Percentiles rank a stretch among this genome's conserved stretches.
Conservation (phyloP, 2,329 filamentous ascomycete genomes). For the Metarhizium robertsii region DNA sequence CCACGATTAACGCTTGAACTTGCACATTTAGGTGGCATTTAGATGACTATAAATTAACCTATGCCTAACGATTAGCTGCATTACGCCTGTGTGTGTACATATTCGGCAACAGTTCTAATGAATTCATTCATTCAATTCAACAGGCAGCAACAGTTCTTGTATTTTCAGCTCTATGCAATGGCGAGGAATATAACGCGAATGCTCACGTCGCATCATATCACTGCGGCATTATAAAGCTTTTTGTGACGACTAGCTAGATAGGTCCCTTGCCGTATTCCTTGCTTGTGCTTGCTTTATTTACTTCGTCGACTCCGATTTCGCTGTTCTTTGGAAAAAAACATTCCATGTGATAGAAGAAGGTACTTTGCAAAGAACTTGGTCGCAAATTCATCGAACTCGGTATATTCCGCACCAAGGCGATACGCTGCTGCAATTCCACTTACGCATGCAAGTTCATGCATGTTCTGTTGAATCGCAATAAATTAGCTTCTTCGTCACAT, state of each 20-base stretch:
- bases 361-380: slow-evolving; percentile 39
- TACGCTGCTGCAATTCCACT: slow-evolving; percentile 64
- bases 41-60: slow-evolving; percentile 4
- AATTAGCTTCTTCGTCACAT: not conserved
- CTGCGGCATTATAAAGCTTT: not conserved
- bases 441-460: slow-evolving; percentile 62
- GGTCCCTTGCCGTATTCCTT: not conserved
- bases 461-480: slow-evolving; percentile 34
- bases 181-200: not conserved
- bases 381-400: slow-evolving; percentile 45
- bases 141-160: not conserved
- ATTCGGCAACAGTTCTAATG: not conserved
- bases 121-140: not conserved
- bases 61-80: not conserved
- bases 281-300: not conserved
- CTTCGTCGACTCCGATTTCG: slow-evolving; percentile 13
- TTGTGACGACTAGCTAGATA: not conserved
- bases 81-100: not conserved
- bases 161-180: not conserved
- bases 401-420: slow-evolving; percentile 55
- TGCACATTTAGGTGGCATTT: not conserved
- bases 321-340: slow-evolving; percentile 27
- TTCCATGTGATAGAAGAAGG: slow-evolving; percentile 33
- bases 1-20: not conserved
- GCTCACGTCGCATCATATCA: not conserved